Conservation (phyloP, 2,329 filamentous ascomycete species). For the Epichloe sibirici region DNA sequence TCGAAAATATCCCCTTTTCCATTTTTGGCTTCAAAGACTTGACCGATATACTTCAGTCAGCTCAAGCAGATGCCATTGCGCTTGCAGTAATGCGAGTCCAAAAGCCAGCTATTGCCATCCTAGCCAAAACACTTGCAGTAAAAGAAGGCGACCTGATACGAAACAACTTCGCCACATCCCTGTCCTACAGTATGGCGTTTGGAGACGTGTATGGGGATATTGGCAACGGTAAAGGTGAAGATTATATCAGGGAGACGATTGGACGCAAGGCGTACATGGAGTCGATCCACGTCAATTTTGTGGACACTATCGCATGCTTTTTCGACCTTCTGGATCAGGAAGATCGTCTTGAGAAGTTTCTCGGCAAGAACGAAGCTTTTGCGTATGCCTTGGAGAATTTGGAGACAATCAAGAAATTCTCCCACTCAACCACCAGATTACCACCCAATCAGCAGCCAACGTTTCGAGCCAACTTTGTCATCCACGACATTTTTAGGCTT, state of each 20-base stretch:
- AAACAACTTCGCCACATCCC: constrained; percentile 60
- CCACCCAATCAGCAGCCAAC: constrained; percentile 76
- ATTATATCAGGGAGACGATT: constrained; percentile 54
- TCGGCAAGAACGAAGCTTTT: constrained; percentile 47
- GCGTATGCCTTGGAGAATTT: constrained; percentile 51
- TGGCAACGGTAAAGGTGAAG: constrained; percentile 46
- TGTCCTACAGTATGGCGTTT: constrained; percentile 74
- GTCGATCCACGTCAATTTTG: constrained; percentile 57
- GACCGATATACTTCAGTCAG: constrained; percentile 53
- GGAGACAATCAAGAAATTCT: constrained; percentile 54
- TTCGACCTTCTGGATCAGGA: constrained; percentile 71
- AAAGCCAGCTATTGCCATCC: constrained; percentile 45
- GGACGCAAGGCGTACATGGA: constrained; percentile 53
- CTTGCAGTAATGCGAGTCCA: constrained; percentile 74
- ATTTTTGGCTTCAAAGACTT: constrained; percentile 71
- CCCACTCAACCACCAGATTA: constrained; percentile 51
- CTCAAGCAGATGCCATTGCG: constrained; percentile 66
- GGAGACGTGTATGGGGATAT: constrained; percentile 17
- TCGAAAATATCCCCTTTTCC: constrained; percentile 67
- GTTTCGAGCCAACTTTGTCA: constrained; percentile 67
- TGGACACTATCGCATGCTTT: constrained; percentile 63
- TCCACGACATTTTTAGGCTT: constrained; percentile 65
- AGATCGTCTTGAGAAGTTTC: constrained; percentile 55
- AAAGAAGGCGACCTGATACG: constrained; percentile 47
- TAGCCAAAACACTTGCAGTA: constrained; percentile 46